phyloP scores from a whole-genome alignment of 208 protist species.

The Novymonas esmeraldas region DNA sequence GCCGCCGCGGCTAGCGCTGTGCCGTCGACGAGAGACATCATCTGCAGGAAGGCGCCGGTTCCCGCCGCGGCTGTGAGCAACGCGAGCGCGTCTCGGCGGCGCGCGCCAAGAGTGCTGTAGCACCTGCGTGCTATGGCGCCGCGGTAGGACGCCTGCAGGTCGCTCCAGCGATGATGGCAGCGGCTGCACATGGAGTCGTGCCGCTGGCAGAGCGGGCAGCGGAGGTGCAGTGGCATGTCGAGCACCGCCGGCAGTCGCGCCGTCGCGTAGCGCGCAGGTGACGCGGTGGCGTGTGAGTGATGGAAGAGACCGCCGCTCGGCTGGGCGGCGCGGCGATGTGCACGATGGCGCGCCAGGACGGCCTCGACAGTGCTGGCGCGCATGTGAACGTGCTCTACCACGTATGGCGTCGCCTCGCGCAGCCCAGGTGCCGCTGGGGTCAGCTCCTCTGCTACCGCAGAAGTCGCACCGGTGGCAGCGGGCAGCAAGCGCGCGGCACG shows the following conservation, averaged over 20 bases:
- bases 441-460: conserved; percentile 5
- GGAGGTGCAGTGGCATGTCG: conserved; percentile 45
- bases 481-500: too few species aligned
- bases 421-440: too few species aligned
- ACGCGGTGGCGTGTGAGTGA: too few species aligned
- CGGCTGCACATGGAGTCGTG: conserved; percentile 61
- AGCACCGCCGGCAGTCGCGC: conserved; percentile 33
- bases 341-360: conserved; percentile 15
- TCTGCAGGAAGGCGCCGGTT: conserved; percentile 35
- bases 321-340: conserved; percentile 19
- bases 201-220: conserved; percentile 56
- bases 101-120: conserved; percentile 35
- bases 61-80: conserved; percentile 49
- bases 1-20: conserved; percentile 6
- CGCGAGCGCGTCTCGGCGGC: conserved; percentile 21
- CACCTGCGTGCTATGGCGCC: conserved; percentile 4
- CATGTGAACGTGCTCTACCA: conserved; percentile 16
- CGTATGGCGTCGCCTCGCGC: background rate
- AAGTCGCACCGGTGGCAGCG: background rate
- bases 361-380: conserved; percentile 3
- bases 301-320: too few species aligned
- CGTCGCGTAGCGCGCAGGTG: too few species aligned
- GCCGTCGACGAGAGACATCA: conserved; percentile 39
- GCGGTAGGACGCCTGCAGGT: conserved; percentile 21
- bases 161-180: conserved; percentile 48